A percentile compares a stretch with the other conserved stretches of the same genome.
Conservation (phyloP, 1,284 basidiomycete genomes). For the Leccinum insolens region DNA sequence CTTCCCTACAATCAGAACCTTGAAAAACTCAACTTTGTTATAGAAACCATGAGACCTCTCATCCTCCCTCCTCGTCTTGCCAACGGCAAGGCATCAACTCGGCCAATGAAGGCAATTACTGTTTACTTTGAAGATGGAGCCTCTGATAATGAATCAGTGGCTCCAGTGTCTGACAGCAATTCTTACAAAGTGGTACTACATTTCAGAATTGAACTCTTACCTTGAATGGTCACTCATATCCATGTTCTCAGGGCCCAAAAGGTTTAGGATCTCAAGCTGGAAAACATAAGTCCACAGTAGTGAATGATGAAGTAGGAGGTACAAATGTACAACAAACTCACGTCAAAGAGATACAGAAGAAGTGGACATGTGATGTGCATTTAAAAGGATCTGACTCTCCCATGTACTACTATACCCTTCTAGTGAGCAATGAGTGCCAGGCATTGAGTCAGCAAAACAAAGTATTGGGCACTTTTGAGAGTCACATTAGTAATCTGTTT, state of each 20-base stretch:
- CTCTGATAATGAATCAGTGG: not conserved
- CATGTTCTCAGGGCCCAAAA: not conserved
- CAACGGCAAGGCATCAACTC: not conserved
- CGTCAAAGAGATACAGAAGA: not conserved
- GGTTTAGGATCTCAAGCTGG: not conserved
- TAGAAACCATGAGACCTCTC: not conserved
- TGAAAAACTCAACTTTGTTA: not conserved
- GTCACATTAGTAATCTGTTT: not conserved
- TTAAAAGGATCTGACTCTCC: not conserved
- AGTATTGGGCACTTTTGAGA: not conserved
- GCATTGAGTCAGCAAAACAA: not conserved
- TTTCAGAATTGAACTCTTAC: not conserved
- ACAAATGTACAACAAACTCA: not conserved
- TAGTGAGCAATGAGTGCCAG: not conserved
- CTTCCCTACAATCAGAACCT: not conserved
- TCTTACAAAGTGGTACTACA: not conserved
- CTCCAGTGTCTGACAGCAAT: not conserved
- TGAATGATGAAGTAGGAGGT: not conserved
- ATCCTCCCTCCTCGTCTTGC: not conserved
- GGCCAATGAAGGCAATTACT: not conserved
- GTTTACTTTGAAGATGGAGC: not conserved
- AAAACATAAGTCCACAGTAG: not conserved
- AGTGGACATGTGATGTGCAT: not conserved
- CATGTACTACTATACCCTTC: not conserved
- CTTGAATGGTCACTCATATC: not conserved